These are phyloP conservation scores for Fraxinus sp. DNA, from an alignment of 305 asterid species.

Conservation along the genomic window DNA sequence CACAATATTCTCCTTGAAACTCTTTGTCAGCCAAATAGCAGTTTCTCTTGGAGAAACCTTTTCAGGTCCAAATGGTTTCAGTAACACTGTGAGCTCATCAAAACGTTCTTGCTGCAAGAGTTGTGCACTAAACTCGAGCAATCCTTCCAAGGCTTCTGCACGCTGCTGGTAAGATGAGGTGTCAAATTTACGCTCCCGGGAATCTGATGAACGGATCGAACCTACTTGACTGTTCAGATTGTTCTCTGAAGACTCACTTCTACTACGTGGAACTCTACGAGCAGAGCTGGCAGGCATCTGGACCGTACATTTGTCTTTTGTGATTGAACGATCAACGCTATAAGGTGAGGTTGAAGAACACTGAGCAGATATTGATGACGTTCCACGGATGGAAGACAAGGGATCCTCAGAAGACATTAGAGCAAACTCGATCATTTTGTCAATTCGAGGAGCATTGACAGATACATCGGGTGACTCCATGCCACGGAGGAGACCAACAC, in stretches of 20 bases:
- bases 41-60: slow-evolving; percentile 94
- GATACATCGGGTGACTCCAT: slow-evolving; percentile 70
- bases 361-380: slow-evolving; percentile 54
- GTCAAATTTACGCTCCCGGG: slow-evolving; percentile 67
- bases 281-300: slow-evolving; percentile 41
- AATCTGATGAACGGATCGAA: slow-evolving; percentile 64
- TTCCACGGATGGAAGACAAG: slow-evolving; percentile 32
- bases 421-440: slow-evolving; percentile 83
- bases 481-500: slow-evolving; percentile 39
- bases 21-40: slow-evolving; percentile 95
- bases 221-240: slow-evolving; percentile 48
- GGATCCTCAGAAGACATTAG: slow-evolving; percentile 50
- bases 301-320: slow-evolving; percentile 77
- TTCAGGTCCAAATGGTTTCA: slow-evolving; percentile 91
- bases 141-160: slow-evolving; percentile 90
- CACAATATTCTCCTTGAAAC: slow-evolving; percentile 67
- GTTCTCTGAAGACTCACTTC: slow-evolving; percentile 69
- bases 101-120: slow-evolving; percentile 81
- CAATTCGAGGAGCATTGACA: slow-evolving; percentile 86
- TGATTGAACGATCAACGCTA: slow-evolving; percentile 46
- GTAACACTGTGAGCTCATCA: slow-evolving; percentile 83
- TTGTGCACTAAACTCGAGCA: slow-evolving; percentile 91
- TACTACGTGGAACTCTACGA: slow-evolving; percentile 36
- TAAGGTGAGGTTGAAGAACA: slow-evolving; percentile 60
- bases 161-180: slow-evolving; percentile 88